phyloP scores from a whole-genome alignment of 768 basidiomycete genomes.

The Termitomyces sp. region DNA sequence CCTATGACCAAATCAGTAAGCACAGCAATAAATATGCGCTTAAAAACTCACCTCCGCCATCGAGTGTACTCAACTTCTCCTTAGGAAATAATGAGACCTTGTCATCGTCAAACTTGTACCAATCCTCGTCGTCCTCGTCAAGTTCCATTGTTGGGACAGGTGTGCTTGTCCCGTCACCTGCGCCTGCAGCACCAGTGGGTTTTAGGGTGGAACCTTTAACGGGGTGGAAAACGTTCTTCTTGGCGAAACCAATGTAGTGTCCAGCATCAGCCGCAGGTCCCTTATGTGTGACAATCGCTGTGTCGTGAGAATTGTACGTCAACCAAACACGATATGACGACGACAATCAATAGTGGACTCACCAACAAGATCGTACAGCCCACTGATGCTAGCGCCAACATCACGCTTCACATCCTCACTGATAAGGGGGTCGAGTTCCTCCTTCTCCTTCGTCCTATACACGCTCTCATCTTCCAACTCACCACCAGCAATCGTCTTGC shows the following conservation, averaged over 20 bases:
- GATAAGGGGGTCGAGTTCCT: conserved; percentile 62
- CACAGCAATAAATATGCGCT: neutral
- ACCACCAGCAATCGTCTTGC: conserved; percentile 30
- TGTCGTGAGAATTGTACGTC: neutral
- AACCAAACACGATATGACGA: neutral
- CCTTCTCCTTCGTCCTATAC: conserved; percentile 61
- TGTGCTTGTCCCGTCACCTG: conserved; percentile 13
- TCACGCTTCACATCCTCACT: conserved; percentile 62
- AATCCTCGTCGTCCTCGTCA: conserved; percentile 72
- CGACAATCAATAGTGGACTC: neutral
- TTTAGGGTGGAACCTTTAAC: conserved; percentile 22
- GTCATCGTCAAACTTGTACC: conserved; percentile 98
- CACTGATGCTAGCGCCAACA: conserved; percentile 71
- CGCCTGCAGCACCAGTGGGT: conserved; percentile 17
- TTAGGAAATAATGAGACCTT: conserved; percentile 84
- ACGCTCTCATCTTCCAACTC: conserved; percentile 65
- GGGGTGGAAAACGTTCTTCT: conserved; percentile 67
- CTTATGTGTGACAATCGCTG: conserved; percentile 96
- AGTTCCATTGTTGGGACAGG: conserved; percentile 29
- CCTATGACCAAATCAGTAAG: conserved; percentile 26
- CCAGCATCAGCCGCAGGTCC: conserved; percentile 93
- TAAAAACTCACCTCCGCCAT: conserved; percentile 69
- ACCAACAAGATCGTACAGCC: conserved; percentile 92
- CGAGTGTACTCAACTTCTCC: conserved; percentile 81
- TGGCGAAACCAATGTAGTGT: conserved; percentile 92